Percentiles rank a stretch among this genome's conserved stretches.
phyloP scores from a whole-genome alignment of 2,329 filamentous ascomycete species.

The Parastagonospora nodorum region DNA sequence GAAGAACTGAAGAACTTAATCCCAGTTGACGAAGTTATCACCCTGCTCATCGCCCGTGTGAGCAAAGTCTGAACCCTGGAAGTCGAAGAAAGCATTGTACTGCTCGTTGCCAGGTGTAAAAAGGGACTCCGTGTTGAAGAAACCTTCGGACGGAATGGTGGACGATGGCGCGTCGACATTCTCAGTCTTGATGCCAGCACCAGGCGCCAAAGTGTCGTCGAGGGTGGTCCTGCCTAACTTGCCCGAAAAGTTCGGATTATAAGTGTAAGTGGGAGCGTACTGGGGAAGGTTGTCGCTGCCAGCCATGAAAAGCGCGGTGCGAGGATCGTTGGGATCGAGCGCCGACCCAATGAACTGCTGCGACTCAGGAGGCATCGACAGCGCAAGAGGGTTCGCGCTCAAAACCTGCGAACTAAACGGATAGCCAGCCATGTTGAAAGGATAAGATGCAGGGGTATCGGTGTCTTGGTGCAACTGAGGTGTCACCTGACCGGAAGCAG shows the following conservation, averaged over 20 bases:
- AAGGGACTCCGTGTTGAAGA: constrained; percentile 21
- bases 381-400: constrained; percentile 53
- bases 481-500: constrained; percentile 27
- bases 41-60: constrained; percentile 22
- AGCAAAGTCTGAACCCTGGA: constrained; percentile 18
- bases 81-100: constrained; percentile 30
- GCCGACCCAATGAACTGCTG: constrained; percentile 58
- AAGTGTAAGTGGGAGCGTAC: constrained; percentile 50
- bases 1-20: constrained; percentile 10
- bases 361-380: constrained; percentile 57
- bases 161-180: constrained; percentile 15
- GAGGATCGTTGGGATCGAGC: constrained; percentile 53
- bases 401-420: constrained; percentile 35
- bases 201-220: constrained; percentile 38
- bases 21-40: constrained; percentile 33
- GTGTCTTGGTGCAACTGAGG: constrained; percentile 25
- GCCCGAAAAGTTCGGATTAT: constrained; percentile 49
- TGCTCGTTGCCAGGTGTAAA: constrained; percentile 28
- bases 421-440: constrained; percentile 28
- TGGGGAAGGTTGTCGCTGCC: constrained; percentile 50
- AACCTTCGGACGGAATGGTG: constrained; percentile 27
- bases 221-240: constrained; percentile 26
- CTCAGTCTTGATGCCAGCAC: constrained; percentile 30
- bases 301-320: constrained; percentile 53
- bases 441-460: constrained; percentile 24